Conservation (phyloP, 257 asterid species). For the Perilla frutescens region DNA sequence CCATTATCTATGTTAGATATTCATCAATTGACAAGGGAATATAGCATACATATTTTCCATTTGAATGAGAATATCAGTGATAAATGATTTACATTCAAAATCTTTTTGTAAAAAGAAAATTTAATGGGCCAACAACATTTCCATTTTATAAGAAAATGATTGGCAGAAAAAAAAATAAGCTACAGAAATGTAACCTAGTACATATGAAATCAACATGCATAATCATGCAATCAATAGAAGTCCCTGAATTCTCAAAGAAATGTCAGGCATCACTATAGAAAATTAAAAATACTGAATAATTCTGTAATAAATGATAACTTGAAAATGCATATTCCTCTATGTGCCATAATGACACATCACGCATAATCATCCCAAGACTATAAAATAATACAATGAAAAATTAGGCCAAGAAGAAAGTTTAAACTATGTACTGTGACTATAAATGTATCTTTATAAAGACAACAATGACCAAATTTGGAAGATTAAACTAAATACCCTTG, state of each 20-base stretch:
- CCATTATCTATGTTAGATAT: neutral
- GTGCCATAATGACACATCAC: neutral
- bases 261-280: neutral
- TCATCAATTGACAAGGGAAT: conserved; percentile 12
- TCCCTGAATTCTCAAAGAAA: conserved; percentile 6
- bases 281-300: neutral
- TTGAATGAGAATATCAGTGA: neutral
- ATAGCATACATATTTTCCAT: neutral
- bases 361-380: conserved; percentile 12
- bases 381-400: neutral
- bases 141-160: neutral
- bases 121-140: neutral
- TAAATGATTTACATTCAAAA: neutral
- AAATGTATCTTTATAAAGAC: conserved; percentile 25
- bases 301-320: neutral
- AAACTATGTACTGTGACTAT: neutral
- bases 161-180: neutral
- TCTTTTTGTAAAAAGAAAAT: neutral
- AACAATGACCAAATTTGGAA: conserved; percentile 17
- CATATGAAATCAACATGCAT: neutral
- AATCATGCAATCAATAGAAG: neutral
- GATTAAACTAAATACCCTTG: conserved; percentile 64
- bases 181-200: neutral
- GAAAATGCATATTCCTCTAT: conserved; percentile 22
- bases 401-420: conserved; percentile 5